Conservation (phyloP, 1,139 yeast genomes). For the Suhomyces kunorum region DNA sequence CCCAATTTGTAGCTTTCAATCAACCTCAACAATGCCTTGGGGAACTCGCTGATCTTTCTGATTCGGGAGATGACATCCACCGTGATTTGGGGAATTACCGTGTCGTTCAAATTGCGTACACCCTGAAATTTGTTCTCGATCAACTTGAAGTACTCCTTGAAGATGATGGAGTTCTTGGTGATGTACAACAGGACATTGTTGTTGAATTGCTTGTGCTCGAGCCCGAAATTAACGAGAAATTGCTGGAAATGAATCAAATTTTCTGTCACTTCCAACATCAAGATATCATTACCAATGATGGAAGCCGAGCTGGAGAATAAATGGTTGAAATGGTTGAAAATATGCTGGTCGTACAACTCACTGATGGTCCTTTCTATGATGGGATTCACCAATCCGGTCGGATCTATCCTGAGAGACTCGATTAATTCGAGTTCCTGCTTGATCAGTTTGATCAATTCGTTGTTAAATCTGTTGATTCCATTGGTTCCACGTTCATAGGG, state of each 20-base stretch:
- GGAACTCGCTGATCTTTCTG: slow-evolving; percentile 64
- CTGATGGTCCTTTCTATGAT: slow-evolving; percentile 27
- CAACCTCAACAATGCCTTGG: slow-evolving; percentile 53
- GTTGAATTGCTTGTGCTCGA: slow-evolving; percentile 16
- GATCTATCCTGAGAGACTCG: slow-evolving; percentile 16
- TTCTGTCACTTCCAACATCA: slow-evolving; percentile 49
- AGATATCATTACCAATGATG: slow-evolving; percentile 31
- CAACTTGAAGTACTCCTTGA: slow-evolving; percentile 56
- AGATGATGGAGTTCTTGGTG: slow-evolving; percentile 23
- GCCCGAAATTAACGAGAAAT: slow-evolving; percentile 17
- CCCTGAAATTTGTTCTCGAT: slow-evolving; percentile 53
- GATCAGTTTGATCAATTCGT: slow-evolving; percentile 51
- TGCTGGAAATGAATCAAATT: slow-evolving; percentile 28
- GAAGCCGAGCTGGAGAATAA: slow-evolving; percentile 14
- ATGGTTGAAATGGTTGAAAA: slow-evolving; percentile 16
- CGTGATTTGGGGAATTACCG: slow-evolving; percentile 68
- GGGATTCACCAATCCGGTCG: slow-evolving; percentile 20
- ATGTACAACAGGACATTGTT: slow-evolving; percentile 14
- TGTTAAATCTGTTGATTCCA: slow-evolving; percentile 58
- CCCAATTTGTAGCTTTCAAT: slow-evolving; percentile 57
- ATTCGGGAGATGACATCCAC: slow-evolving; percentile 65
- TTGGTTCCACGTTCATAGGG: slow-evolving; percentile 64
- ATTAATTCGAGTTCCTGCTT: slow-evolving; percentile 50
- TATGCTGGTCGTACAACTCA: slow-evolving; percentile 23
- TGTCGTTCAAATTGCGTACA: slow-evolving; percentile 51